These are phyloP conservation scores for Cyclotella choctawhatcheeana DNA, from an alignment of 108 stramenopile species.

Conservation along the genomic window DNA sequence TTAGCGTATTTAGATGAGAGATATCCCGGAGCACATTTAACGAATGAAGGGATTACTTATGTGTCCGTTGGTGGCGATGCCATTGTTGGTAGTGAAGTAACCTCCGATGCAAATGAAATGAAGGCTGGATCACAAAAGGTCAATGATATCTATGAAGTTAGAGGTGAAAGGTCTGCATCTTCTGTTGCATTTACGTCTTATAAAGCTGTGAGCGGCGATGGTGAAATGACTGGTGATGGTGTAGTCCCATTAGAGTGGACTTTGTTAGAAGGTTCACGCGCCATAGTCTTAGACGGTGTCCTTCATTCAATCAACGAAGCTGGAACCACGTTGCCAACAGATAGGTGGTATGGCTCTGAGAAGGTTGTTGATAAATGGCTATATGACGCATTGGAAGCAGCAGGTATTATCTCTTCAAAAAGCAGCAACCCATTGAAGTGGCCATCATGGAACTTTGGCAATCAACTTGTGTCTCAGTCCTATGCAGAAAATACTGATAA, in stretches of 20 bases:
- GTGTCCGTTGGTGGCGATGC: constrained; percentile 83
- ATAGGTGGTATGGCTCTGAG: constrained; percentile 88
- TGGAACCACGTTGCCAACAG: constrained; percentile 71
- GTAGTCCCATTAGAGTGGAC: constrained; percentile 81
- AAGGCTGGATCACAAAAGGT: constrained; percentile 37
- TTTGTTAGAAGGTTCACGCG: constrained; percentile 79
- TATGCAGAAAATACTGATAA: neutral
- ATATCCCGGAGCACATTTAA: constrained; percentile 85
- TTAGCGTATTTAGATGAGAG: constrained; percentile 61
- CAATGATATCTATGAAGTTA: constrained; percentile 51
- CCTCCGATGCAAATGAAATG: constrained; percentile 23
- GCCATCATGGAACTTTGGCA: neutral
- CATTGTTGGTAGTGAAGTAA: constrained; percentile 50
- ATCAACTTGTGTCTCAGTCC: neutral
- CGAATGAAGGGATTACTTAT: constrained; percentile 67
- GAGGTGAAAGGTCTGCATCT: constrained; percentile 55
- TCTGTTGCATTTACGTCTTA: constrained; percentile 80
- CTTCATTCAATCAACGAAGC: constrained; percentile 89
- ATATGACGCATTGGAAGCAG: constrained; percentile 41
- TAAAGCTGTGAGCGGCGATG: constrained; percentile 81
- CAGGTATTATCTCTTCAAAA: constrained; percentile 29
- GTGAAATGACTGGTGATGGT: constrained; percentile 78
- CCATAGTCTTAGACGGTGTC: constrained; percentile 75
- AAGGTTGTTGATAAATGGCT: constrained; percentile 80
- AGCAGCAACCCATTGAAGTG: neutral